Evolutionary conservation across 202 grass and related monocot genomes (phyloP), one percentile per base, ranked within the genome.

Genomic region (Cymbopogon flexuosus): DNA sequence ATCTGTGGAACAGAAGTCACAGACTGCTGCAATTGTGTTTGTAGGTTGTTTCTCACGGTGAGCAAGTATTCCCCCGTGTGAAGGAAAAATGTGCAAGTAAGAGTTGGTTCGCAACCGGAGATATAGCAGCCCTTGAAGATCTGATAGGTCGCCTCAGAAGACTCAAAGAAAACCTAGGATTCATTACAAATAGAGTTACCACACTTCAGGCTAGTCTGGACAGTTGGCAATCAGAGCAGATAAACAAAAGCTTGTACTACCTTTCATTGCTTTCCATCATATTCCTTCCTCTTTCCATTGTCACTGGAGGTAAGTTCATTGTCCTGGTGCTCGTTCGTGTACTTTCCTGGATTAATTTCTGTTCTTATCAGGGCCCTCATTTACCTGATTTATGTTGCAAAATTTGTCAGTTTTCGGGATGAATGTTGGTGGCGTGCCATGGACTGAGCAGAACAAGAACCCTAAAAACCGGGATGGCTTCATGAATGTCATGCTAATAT

Each of bases 191-290:
- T 78, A 87, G 95, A 72, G 92, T 98, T 46, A 89, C 90, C 35
- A 91, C 95, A 8, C 87, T 98, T 59, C 95, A 98, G 80, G 92
- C 95, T 79, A 93, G 95, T 56, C 92, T 98, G 13, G 92, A 98
- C 70, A 98, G 95, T 46, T 98, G 95, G 95, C 92, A 98, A 80
- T 88, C 95, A 0, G 95, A 98, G 80, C 92, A 98, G 76, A 98
- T 98, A 79, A 98, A 95, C 73, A 92, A 87, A 60, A 98, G 91
- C 83, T 62, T 98, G 31, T 98, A 98, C 62, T 98, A 94, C 65
- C 92, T 95, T 79, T 98, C 95, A 16, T 93, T 98, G 56, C 86
- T 98, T 41, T 98, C 95, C 60, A 95, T 98, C 51, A 69, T 98
- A 78, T 95, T 98, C 77, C 95, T 98, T 71, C 95, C 95, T 81